Evolutionary conservation across 768 basidiomycete species (phyloP).

Genomic region (Lactifluus subvellereus): DNA sequence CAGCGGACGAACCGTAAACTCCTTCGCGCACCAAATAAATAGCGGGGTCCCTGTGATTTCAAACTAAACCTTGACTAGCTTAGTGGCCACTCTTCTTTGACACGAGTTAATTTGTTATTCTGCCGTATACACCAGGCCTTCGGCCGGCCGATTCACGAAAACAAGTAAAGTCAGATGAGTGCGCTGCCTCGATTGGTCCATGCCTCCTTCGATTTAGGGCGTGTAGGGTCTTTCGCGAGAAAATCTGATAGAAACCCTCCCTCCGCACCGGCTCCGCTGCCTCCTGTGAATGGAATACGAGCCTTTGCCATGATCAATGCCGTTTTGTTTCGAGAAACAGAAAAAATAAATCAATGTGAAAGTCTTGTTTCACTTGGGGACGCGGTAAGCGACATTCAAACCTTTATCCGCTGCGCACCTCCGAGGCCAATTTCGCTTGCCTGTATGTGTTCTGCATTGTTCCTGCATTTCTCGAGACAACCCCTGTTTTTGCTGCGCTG

Average conservation of each 20-base stretch:
- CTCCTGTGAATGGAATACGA: not conserved
- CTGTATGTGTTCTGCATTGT: not conserved
- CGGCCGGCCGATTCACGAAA: not conserved
- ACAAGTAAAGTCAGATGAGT: not conserved
- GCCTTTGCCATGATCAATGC: not conserved
- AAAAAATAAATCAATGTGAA: not conserved
- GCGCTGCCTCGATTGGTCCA: not conserved
- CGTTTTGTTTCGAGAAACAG: not conserved
- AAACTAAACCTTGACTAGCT: not conserved
- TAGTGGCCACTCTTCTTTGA: not conserved
- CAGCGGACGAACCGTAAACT: not conserved
- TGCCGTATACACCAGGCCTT: conserved; percentile 1
- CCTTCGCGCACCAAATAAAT: not conserved
- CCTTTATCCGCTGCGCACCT: not conserved
- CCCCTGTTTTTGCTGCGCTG: not conserved
- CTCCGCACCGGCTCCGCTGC: not conserved
- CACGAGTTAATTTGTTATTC: conserved; percentile 8
- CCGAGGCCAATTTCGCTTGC: conserved; percentile 2
- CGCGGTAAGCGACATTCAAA: not conserved
- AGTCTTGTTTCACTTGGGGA: not conserved
- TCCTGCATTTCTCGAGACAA: not conserved
- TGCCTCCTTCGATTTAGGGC: not conserved
- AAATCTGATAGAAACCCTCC: not conserved
- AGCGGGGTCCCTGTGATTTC: not conserved
- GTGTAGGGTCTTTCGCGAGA: not conserved